Conservation (phyloP, 495 filamentous ascomycete genomes). For the Penicillium daleae region DNA sequence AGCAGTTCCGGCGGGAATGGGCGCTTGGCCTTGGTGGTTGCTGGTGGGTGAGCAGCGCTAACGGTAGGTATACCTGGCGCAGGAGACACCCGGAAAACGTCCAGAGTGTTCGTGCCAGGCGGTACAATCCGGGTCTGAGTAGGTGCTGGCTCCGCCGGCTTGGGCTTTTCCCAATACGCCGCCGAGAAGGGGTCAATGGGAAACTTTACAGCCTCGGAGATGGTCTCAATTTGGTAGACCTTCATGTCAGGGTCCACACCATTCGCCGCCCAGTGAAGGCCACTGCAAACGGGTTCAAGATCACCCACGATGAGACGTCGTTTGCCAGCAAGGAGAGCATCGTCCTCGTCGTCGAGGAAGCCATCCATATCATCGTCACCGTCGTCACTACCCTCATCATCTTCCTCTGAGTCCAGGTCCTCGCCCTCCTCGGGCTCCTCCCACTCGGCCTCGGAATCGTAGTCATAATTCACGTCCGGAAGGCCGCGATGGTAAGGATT, state of each 20-base stretch:
- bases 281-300: slow-evolving; percentile 73
- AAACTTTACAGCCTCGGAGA: slow-evolving; percentile 56
- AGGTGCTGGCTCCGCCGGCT: slow-evolving; percentile 15
- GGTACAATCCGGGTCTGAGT: slow-evolving; percentile 13
- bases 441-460: slow-evolving; percentile 97
- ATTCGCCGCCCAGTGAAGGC: slow-evolving; percentile 79
- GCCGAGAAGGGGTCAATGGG: slow-evolving; percentile 87
- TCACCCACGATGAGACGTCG: slow-evolving; percentile 62
- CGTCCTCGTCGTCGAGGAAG: slow-evolving; percentile 58
- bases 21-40: slow-evolving; percentile 36
- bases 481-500: slow-evolving; percentile 67
- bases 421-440: slow-evolving; percentile 81
- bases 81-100: slow-evolving; percentile 30
- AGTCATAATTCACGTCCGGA: slow-evolving; percentile 83
- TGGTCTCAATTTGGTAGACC: slow-evolving; percentile 70
- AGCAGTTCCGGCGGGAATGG: slow-evolving; percentile 62
- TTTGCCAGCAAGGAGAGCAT: slow-evolving; percentile 44
- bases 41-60: slow-evolving; percentile 14
- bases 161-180: slow-evolving; percentile 71
- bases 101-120: slow-evolving; percentile 25
- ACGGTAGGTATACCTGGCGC: slow-evolving; percentile 14
- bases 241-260: slow-evolving; percentile 47
- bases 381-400: slow-evolving; percentile 65
- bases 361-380: slow-evolving; percentile 59
- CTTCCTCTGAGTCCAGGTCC: slow-evolving; percentile 74